phyloP scores from a whole-genome alignment of 768 basidiomycete species.

The Suillus lakei region DNA sequence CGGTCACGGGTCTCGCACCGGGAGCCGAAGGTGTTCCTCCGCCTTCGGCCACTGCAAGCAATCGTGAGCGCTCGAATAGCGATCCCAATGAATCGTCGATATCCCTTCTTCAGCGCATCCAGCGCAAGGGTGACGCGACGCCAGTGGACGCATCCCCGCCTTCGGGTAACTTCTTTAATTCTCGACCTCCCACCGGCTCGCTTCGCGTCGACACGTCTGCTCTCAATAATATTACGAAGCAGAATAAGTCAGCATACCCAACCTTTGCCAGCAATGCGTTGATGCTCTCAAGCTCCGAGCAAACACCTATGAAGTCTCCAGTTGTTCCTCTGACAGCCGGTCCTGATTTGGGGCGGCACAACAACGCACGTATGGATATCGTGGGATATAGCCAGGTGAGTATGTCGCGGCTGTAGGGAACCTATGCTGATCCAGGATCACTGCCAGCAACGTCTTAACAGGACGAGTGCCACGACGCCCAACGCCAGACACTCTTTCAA shows the following conservation, averaged over 20 bases:
- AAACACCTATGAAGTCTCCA: conserved; percentile 66
- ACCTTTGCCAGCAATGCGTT: conserved; percentile 51
- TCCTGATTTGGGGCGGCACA: conserved; percentile 82
- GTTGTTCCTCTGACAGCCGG: conserved; percentile 79
- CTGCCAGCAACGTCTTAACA: conserved; percentile 49
- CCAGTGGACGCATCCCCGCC: conserved; percentile 56
- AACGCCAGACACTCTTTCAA: conserved; percentile 78
- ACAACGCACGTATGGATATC: conserved; percentile 70
- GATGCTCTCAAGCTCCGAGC: conserved; percentile 61
- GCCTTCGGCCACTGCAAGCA: conserved; percentile 53
- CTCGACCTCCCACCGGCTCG: conserved; percentile 69
- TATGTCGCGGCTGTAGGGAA: not conserved
- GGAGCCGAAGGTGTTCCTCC: conserved; percentile 58
- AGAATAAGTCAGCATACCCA: conserved; percentile 89
- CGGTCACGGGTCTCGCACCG: conserved; percentile 61
- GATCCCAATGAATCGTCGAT: conserved; percentile 76
- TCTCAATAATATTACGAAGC: conserved; percentile 60
- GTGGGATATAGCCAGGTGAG: conserved; percentile 74
- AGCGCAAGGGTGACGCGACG: conserved; percentile 64
- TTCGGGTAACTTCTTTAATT: conserved; percentile 52
- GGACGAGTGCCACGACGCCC: conserved; percentile 50
- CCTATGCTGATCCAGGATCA: not conserved
- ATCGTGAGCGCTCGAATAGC: conserved; percentile 76
- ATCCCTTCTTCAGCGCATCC: conserved; percentile 80
- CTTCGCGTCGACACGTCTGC: conserved; percentile 77